Evolutionary conservation across 139 green algal species (phyloP).

Genomic region (Diplosphaera chodatii): DNA sequence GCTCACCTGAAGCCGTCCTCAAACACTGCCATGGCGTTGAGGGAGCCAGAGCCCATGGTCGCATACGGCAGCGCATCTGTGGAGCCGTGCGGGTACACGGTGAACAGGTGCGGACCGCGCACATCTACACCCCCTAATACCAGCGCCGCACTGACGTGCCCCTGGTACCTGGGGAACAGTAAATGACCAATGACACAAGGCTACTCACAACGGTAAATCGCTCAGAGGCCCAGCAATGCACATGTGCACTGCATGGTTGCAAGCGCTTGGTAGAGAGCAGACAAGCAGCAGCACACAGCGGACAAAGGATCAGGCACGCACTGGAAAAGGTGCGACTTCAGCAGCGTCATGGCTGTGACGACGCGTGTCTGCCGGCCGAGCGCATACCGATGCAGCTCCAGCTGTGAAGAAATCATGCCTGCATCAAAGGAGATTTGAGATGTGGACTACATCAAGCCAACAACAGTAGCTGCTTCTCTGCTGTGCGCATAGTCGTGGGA

Average conservation of each 20-base stretch:
- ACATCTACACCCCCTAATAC: conserved; percentile 93
- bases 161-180: conserved; percentile 77
- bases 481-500: no score
- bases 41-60: conserved; percentile 94
- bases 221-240: no score
- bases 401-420: conserved; percentile 88
- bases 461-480: no score
- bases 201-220: no score
- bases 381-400: conserved; percentile 87
- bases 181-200: no score
- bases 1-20: conserved; percentile 64
- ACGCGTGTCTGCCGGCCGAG: conserved; percentile 79
- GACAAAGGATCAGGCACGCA: conserved; percentile 13
- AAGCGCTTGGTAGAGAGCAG: no score
- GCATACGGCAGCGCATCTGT: conserved; percentile 91
- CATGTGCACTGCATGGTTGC: no score
- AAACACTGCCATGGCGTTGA: conserved; percentile 98
- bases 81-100: conserved; percentile 96
- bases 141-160: conserved; percentile 89
- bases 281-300: neutral
- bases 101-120: conserved; percentile 93
- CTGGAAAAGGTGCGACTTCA: conserved; percentile 97
- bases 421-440: conserved; percentile 2
- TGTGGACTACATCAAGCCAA: no score
- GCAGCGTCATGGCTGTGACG: conserved; percentile 89